Base-by-base conservation (phyloP, 495 filamentous ascomycete genomes). In the Parathielavia hyrcaniae region DNA sequence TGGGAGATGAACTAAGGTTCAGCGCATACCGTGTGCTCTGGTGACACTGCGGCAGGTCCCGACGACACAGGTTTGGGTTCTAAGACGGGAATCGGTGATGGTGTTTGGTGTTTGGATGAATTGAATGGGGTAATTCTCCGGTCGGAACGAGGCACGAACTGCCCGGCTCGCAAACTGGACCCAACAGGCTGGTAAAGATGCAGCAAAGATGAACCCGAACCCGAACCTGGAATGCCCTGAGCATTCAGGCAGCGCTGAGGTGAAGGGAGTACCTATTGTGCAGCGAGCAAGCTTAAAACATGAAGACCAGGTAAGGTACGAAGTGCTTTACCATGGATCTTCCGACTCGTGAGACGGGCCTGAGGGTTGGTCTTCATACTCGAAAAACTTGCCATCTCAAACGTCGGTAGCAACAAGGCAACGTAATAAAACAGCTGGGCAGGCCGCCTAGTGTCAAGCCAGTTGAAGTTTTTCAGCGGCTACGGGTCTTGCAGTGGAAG, bases 1-100 rank as follows among this genome's bases (percentile, higher is more conserved):
- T 40, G 49, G 49, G 35, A 52, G 49, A 41, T 20, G 22, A 47
- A 52, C n/a, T 51, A 44, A 58, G 48, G 49, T 53, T 48, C 14
- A 5, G 40, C 20, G 54, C 46, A 50, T 22, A 57, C 49, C 23
- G 34, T 50, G 54, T 57, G 46, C 50, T 10, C 45, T 43, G 46
- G 55, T 57, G 13, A 50, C 30, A 57, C 55, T 2, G n/a, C 55
- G 47, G 55, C 55, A 23, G 13, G 45, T 11, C 16, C 38, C 38
- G n/a, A 16, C 46, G 26, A 30, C 46, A 6, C 16, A 16, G n/a
- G 19, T 17, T 46, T 46, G 7, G 19, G 19, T 46, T 46, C 9
- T n/a, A 32, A 45, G 26, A 32, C n/a, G n/a, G n/a, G n/a, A n/a
- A n/a, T n/a, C n/a, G 12, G 8, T 22, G 13, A 20, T 2, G 26